Evolutionary conservation across 202 grass and related monocot genomes (phyloP).

Genomic region (Schoenoplectus tabernaemontani): DNA sequence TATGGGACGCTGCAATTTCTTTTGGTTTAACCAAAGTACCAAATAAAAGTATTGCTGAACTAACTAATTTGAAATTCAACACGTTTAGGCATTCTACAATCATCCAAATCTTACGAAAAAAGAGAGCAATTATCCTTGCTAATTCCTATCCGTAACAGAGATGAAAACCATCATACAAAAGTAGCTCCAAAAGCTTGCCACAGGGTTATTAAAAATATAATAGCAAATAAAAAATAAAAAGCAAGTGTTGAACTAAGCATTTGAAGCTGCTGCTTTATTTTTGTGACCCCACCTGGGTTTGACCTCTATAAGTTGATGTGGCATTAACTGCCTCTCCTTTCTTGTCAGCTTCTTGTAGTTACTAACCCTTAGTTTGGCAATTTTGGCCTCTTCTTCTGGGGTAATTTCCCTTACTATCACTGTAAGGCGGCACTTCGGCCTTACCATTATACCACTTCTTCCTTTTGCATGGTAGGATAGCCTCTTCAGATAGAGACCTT

Average conservation of each 20-base stretch:
- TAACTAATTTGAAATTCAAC: not conserved
- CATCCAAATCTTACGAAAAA: not conserved
- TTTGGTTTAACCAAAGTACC: not conserved
- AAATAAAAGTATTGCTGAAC: not conserved
- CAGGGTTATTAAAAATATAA: not conserved
- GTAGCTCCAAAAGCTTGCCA: not conserved
- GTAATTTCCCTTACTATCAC: conserved; percentile 75
- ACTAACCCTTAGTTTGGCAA: conserved; percentile 71
- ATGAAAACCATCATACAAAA: not conserved
- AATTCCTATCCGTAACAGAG: not conserved
- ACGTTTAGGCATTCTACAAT: not conserved
- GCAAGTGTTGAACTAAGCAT: not conserved
- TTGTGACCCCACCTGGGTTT: conserved; percentile 59
- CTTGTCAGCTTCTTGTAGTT: conserved; percentile 81
- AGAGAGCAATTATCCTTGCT: no score
- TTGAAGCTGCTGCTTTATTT: conserved; percentile 30
- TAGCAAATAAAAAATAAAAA: not conserved
- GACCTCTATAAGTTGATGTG: conserved; percentile 73
- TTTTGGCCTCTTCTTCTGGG: conserved; percentile 69
- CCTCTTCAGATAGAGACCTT: conserved; percentile 63
- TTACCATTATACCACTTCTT: conserved; percentile 58
- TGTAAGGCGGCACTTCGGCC: conserved; percentile 66
- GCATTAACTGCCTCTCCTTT: conserved; percentile 66
- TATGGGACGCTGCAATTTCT: not conserved
- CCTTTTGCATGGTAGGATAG: conserved; percentile 68